A percentile compares a stretch with the other conserved stretches of the same genome.
These are phyloP conservation scores for Didymella arachidicola DNA, from an alignment of 2,329 filamentous ascomycete species.

Conservation along the genomic window DNA sequence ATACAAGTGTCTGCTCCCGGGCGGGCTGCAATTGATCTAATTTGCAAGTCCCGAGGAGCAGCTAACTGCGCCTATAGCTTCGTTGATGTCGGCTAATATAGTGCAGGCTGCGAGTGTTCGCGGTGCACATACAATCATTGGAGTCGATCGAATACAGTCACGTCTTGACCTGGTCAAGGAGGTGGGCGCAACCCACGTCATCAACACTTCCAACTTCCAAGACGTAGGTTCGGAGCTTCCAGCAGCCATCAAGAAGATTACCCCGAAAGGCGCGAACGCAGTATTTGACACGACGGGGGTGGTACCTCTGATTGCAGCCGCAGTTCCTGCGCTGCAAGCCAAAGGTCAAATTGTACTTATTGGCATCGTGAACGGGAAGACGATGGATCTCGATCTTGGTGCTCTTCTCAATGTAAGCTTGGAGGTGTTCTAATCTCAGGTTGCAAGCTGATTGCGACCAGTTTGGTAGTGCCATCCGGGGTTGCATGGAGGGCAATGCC, in stretches of 20 bases:
- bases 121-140: constrained; percentile 49
- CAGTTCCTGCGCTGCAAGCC: constrained; percentile 54
- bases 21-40: neutral
- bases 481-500: constrained; percentile 58
- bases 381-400: constrained; percentile 55
- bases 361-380: constrained; percentile 56
- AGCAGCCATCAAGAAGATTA: constrained; percentile 48
- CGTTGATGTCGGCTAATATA: neutral
- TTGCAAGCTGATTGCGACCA: constrained; percentile 5
- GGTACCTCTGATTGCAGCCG: constrained; percentile 53
- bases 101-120: constrained; percentile 55
- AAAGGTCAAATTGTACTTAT: constrained; percentile 61
- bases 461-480: constrained; percentile 58
- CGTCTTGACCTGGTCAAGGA: constrained; percentile 49
- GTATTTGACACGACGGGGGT: constrained; percentile 62
- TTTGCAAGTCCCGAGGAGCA: neutral
- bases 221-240: constrained; percentile 36
- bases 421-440: too few species aligned
- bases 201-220: constrained; percentile 43
- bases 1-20: too few species aligned
- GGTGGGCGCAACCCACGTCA: constrained; percentile 51
- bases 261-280: constrained; percentile 53
- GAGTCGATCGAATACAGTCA: constrained; percentile 44
- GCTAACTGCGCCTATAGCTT: neutral
- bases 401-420: constrained; percentile 53